These are phyloP conservation scores for Polygonum aviculare DNA, from an alignment of 148 eudicot species.

Conservation along the genomic window DNA sequence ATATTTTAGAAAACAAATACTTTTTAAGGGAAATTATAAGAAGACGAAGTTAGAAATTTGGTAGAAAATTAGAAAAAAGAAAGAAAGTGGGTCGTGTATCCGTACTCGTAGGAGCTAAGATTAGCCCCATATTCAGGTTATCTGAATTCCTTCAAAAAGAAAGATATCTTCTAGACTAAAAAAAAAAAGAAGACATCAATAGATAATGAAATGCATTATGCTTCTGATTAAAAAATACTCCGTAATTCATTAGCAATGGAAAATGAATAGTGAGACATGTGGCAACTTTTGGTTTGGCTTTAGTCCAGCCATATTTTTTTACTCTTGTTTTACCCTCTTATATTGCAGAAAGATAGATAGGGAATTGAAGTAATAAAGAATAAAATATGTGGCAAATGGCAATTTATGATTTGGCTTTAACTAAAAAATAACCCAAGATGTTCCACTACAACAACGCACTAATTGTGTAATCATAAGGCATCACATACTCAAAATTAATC, in stretches of 20 bases:
- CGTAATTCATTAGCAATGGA: neutral
- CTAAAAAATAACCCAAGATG: neutral
- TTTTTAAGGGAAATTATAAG: no score
- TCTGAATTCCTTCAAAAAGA: neutral
- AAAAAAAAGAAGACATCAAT: neutral
- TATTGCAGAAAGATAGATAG: neutral
- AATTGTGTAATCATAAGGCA: neutral
- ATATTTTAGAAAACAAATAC: no score
- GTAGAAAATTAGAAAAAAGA: neutral
- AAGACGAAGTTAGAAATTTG: neutral
- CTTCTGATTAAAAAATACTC: neutral
- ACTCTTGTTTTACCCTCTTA: neutral
- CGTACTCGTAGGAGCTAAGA: neutral
- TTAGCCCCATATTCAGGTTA: neutral
- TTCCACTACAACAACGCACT: neutral
- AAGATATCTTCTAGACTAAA: neutral
- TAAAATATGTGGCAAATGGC: neutral
- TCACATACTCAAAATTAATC: neutral
- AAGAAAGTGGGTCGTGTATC: neutral
- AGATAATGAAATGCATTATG: neutral
- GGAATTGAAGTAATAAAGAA: neutral
- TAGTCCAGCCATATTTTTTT: neutral
- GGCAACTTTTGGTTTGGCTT: conserved; percentile 7
- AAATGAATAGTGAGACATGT: neutral
- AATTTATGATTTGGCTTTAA: neutral